Evolutionary conservation across 1,284 basidiomycete species (phyloP), one percentile per base, ranked within the genome.

Genomic region (Apiotrichum brassicae): DNA sequence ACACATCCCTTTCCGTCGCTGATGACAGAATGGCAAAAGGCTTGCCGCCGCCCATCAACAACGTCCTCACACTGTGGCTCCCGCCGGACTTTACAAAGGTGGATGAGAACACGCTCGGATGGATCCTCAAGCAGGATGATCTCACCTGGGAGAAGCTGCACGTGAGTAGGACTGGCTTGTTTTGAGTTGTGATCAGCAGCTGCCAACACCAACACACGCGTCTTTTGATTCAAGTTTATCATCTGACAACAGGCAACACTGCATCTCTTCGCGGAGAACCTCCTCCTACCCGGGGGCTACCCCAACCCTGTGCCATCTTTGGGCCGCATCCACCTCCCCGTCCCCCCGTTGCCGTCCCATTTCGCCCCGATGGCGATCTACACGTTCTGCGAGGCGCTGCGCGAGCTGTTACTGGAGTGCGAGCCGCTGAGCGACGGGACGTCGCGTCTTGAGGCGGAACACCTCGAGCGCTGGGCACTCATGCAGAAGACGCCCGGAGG

Each of bases 221-320:
- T n/a, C n/a, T n/a, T n/a, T 62, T 64, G 13, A 64, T 67, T 45
- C 52, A 64, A 62, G 4, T 42, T 19, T 7, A 24, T 7, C 5
- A n/a, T 26, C 53, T 60, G 41, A 60, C 42, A 24, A 9, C 57
- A 71, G 69, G 58, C 65, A 14, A 49, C 60, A 5, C 49, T 71
- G 2, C 69, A 71, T 43, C 28, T 63, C 18, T 66, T 71, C 28
- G 56, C 62, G 9, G 61, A 66, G 38, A 63, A 70, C 49, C 61
- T 71, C 3, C 56, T 71, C 3, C 57, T 60, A 8, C 66, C 69
- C 1, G 61, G 61, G 41, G 58, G 58, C 11, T 71, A 71, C 43
- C 69, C 69, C n/a, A 67, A 67, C 43, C 69, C 69, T 9, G 58
- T 71, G 28, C 67, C 69, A 1, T 57, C 65, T 12, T 53, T 63